Evolutionary conservation across 2,329 filamentous ascomycete species (phyloP), one percentile per base, ranked within the genome.

Genomic region (Sarocladiaceae sp.): DNA sequence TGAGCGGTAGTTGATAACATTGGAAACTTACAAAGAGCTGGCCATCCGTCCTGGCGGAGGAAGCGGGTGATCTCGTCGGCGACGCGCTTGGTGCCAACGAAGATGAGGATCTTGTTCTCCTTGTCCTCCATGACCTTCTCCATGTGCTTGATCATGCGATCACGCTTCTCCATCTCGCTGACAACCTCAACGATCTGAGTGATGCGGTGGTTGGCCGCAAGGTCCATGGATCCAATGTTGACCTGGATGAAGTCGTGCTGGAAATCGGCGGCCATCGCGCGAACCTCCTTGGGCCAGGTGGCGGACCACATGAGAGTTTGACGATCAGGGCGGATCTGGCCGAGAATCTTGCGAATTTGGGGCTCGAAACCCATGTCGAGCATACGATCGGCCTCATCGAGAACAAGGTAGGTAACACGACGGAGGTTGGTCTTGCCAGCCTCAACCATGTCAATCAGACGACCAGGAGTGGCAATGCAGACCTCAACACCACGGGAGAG

Each of bases 301-400:
- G 93, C 93, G 49, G 93, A 98, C 88, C 91, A 98, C 89, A 98
- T 95, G 75, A 93, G 93, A 51, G 93, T 98, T 69, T 98, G 93
- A 77, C 93, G 85, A 65, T 98, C 93, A 44, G 93, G 93, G 56
- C 93, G 88, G 68, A 97, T 97, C 72, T 98, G 93, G 51, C 85
- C 79, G 56, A 98, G 90, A 54, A 98, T 97, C 76, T 97, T 97
- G 74, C 93, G 88, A 59, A 98, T 97, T 68, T 97, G 93, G 54
- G 93, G 93, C 73, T 98, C 93, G 71, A 98, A 97, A 81, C 93
- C 93, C 93, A 98, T 98, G 73, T 98, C 93, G 65, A 98, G 78
- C 93, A 98, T 98, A 62, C 93, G 91, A 72, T 98, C 93, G 64
- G 93, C 93, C 74, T 98, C 93, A 59, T 98, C 93, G 52, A 98